A percentile compares a stretch with the other conserved stretches of the same genome.
Evolutionary conservation across 2,329 filamentous ascomycete species (phyloP).

Genomic region (Pseudopyrenochaeta lycopersici): DNA sequence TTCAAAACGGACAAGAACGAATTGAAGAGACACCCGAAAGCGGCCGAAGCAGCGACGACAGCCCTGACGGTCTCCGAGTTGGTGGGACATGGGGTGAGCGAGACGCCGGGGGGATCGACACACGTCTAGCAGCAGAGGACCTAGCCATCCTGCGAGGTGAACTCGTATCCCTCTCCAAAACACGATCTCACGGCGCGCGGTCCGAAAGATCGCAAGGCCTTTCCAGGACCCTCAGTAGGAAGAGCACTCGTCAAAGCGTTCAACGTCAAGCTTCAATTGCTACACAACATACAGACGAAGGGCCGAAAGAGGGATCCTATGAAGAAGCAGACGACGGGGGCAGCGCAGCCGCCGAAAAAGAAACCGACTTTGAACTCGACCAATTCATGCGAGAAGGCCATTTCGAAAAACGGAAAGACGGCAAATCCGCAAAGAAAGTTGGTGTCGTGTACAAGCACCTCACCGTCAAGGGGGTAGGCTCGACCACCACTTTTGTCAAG

Average conservation of each 20-base stretch:
- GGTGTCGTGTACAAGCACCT: slow-evolving; percentile 80
- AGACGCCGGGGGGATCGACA: slow-evolving; percentile 64
- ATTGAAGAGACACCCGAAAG: slow-evolving; percentile 15
- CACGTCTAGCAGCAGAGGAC: slow-evolving; percentile 65
- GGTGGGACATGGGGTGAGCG: slow-evolving; percentile 69
- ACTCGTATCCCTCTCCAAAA: slow-evolving; percentile 62
- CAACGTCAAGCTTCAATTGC: slow-evolving; percentile 20
- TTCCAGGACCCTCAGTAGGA: slow-evolving; percentile 36
- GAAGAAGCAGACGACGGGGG: slow-evolving; percentile 29
- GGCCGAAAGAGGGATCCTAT: slow-evolving; percentile 12
- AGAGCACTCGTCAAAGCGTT: slow-evolving; percentile 31
- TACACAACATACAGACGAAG: not conserved
- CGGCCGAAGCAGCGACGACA: slow-evolving; percentile 27
- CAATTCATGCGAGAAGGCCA: slow-evolving; percentile 78
- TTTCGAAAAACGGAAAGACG: slow-evolving; percentile 76
- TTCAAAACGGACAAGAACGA: slow-evolving; percentile 28
- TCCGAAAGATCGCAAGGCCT: slow-evolving; percentile 36
- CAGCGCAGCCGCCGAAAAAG: slow-evolving; percentile 54
- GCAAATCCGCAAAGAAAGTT: slow-evolving; percentile 76
- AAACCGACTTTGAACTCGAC: slow-evolving; percentile 72
- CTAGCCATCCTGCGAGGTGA: slow-evolving; percentile 66
- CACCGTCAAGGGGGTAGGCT: slow-evolving; percentile 75
- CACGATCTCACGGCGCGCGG: slow-evolving; percentile 37
- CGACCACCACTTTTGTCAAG: slow-evolving; percentile 72
- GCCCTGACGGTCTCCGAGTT: slow-evolving; percentile 41